A percentile compares a stretch with the other conserved stretches of the same genome.
These are phyloP conservation scores for Pisolithus tinctorius DNA, from an alignment of 768 basidiomycete genomes.

Conservation along the genomic window DNA sequence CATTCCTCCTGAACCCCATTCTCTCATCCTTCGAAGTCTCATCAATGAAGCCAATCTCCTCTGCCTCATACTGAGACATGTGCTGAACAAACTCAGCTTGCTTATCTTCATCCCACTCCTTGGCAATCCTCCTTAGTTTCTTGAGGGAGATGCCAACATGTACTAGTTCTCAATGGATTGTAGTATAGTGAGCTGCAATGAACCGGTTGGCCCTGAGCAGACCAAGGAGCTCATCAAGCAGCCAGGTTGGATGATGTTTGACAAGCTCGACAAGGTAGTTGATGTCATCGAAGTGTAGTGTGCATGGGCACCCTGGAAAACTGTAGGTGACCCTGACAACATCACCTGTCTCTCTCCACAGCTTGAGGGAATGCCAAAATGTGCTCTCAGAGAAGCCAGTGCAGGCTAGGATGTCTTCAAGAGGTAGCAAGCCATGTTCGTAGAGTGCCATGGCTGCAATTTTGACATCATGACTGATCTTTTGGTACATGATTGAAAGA, in stretches of 20 bases:
- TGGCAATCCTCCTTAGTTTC: constrained; percentile 27
- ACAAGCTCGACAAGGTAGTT: background rate
- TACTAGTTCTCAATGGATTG: background rate
- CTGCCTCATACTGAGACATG: background rate
- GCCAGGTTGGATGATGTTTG: background rate
- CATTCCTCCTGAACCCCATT: no score
- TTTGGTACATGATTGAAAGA: background rate
- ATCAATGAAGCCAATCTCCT: background rate
- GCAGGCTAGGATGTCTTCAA: constrained; percentile 16
- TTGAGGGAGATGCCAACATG: constrained; percentile 20
- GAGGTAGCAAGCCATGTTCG: background rate
- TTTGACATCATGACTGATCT: background rate
- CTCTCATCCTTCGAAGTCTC: background rate
- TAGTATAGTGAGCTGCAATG: background rate
- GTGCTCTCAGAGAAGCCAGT: constrained; percentile 16
- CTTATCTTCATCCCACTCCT: constrained; percentile 21
- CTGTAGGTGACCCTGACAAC: constrained; percentile 1
- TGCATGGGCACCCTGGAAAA: background rate
- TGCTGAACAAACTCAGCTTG: constrained; percentile 18
- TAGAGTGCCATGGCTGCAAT: background rate
- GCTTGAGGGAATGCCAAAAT: constrained; percentile 15
- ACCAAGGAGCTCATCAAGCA: background rate
- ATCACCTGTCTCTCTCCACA: constrained; percentile 10
- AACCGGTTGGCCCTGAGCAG: background rate
- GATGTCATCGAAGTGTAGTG: background rate